phyloP scores from a whole-genome alignment of 345 rosid species.

The Hirschfeldia incana region DNA sequence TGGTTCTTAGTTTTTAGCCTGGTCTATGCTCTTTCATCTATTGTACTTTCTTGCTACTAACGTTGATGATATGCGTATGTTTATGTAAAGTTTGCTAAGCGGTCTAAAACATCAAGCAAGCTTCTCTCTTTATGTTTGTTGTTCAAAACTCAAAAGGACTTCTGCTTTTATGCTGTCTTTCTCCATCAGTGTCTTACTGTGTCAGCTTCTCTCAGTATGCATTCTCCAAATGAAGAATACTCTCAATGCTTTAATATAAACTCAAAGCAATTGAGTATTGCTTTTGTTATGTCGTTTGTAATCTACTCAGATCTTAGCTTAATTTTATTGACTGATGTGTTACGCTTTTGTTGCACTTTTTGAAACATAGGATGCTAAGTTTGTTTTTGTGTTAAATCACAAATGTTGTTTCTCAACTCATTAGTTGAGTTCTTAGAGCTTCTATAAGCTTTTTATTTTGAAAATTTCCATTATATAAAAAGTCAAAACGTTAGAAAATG shows the following conservation, averaged over 20 bases:
- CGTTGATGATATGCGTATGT: background rate
- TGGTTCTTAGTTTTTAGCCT: too few species aligned
- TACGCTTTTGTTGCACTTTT: background rate
- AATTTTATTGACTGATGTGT: background rate
- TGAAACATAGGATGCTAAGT: background rate
- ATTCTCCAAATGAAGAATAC: background rate
- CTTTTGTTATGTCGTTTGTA: background rate
- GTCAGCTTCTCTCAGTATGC: background rate
- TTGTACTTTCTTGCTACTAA: background rate
- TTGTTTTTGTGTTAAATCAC: background rate
- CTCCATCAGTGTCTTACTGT: background rate
- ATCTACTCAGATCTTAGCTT: slow-evolving; percentile 1
- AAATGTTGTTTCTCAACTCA: background rate
- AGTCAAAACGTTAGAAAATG: slow-evolving; percentile 3
- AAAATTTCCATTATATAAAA: background rate
- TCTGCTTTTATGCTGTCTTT: background rate
- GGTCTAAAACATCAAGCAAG: background rate
- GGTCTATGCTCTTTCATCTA: too few species aligned
- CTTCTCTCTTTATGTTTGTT: slow-evolving; percentile 15
- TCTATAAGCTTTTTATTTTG: background rate
- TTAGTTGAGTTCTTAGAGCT: background rate
- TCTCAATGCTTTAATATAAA: background rate
- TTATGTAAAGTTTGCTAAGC: background rate
- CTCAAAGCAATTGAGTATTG: background rate
- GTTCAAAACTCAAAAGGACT: background rate